Conservation (phyloP, 202 grass and related monocot genomes). For the Thinopyrum obtusiflorum region DNA sequence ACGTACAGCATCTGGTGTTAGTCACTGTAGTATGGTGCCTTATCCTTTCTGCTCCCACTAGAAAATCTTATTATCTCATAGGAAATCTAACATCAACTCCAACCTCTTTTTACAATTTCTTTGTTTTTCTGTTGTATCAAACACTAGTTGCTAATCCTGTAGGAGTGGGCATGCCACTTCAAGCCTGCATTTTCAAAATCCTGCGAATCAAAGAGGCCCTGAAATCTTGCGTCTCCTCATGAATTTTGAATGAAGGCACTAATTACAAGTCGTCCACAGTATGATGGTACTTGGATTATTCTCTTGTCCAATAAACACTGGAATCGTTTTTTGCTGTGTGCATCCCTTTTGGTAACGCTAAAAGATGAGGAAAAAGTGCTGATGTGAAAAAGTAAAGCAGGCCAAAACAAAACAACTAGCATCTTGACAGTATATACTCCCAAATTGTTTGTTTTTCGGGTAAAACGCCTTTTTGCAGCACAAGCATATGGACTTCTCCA, state of each 20-base stretch:
- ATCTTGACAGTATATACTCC: neutral
- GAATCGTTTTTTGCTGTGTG: neutral
- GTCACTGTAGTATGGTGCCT: conserved; percentile 36
- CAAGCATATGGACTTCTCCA: neutral
- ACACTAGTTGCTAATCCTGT: too few relatives aligned
- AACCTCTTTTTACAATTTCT: too few relatives aligned
- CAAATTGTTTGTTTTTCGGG: neutral
- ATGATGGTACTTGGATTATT: neutral
- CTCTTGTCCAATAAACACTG: neutral
- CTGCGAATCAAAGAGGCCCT: too few relatives aligned
- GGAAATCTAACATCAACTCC: too few relatives aligned
- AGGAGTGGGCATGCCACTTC: too few relatives aligned
- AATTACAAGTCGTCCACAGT: neutral
- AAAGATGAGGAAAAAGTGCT: conserved; percentile 7
- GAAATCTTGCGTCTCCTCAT: too few relatives aligned
- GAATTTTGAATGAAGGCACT: too few relatives aligned
- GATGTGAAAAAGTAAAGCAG: conserved; percentile 12
- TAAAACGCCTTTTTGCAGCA: neutral
- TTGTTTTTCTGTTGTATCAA: too few relatives aligned
- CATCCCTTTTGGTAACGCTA: neutral
- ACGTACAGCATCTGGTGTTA: conserved; percentile 29
- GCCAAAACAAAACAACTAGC: neutral
- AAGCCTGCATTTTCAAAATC: too few relatives aligned
- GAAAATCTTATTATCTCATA: neutral
- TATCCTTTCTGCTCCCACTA: conserved; percentile 37